phyloP scores from a whole-genome alignment of 306 rosid species.

The Dryas drummondii region DNA sequence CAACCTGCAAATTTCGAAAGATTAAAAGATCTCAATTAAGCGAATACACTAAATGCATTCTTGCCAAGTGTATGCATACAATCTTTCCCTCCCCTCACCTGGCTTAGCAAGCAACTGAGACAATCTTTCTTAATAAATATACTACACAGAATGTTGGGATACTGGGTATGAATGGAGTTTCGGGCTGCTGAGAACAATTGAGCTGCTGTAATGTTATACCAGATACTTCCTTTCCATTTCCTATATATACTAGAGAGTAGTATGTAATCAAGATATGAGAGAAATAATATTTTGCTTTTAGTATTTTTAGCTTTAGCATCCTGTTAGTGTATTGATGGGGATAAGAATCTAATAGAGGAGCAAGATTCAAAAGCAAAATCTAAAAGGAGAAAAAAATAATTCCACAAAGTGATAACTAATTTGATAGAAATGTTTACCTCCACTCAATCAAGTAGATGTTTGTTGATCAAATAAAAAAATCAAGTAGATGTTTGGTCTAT shows the following conservation, averaged over 20 bases:
- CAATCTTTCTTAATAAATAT: neutral
- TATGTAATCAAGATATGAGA: too few species aligned
- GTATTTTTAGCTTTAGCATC: too few species aligned
- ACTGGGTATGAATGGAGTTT: too few species aligned
- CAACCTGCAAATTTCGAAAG: constrained; percentile 32
- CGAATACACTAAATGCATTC: neutral
- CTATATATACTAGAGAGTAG: too few species aligned
- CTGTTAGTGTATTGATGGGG: too few species aligned
- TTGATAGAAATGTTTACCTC: neutral
- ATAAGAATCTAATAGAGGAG: neutral
- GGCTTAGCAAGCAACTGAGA: neutral
- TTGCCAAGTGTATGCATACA: neutral
- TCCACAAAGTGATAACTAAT: neutral
- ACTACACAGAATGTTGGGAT: neutral
- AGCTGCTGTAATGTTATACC: too few species aligned
- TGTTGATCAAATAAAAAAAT: neutral
- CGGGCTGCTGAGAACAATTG: too few species aligned
- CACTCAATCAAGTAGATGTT: neutral
- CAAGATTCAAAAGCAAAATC: neutral
- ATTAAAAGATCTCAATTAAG: constrained; percentile 6
- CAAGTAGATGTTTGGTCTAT: neutral
- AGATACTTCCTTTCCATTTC: too few species aligned
- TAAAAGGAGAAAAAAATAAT: neutral
- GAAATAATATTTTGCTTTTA: too few species aligned
- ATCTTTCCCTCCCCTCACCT: neutral